Conservation (phyloP, 805 yeast genomes). For the Yarrowia alimentaria region DNA sequence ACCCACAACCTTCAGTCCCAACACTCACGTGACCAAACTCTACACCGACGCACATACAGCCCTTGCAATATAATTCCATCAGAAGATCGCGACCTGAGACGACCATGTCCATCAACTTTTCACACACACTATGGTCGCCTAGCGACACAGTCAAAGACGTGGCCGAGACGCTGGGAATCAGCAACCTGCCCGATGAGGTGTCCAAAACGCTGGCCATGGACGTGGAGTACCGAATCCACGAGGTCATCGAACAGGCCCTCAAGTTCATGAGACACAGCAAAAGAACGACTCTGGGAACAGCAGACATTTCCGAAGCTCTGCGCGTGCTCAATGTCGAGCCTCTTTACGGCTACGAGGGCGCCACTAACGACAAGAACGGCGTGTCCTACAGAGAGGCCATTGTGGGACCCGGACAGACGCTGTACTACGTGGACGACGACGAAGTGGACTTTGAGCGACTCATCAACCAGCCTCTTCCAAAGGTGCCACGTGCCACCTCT, state of each 20-base stretch:
- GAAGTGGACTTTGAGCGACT: conserved; percentile 92
- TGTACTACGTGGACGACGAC: conserved; percentile 86
- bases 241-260: conserved; percentile 90
- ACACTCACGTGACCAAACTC: too few species aligned
- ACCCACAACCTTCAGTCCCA: too few species aligned
- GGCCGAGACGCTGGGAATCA: conserved; percentile 84
- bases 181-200: conserved; percentile 78
- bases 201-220: conserved; percentile 97
- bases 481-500: conserved; percentile 87
- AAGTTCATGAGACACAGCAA: conserved; percentile 95
- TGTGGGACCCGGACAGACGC: conserved; percentile 87
- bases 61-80: too few species aligned
- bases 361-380: conserved; percentile 42
- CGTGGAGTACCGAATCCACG: conserved; percentile 96
- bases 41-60: too few species aligned
- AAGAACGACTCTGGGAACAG: conserved; percentile 73
- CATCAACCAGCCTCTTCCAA: conserved; percentile 91
- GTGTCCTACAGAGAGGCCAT: conserved; percentile 65
- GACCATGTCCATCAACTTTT: conserved; percentile 43
- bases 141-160: conserved; percentile 95
- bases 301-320: conserved; percentile 79
- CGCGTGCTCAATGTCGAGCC: conserved; percentile 90
- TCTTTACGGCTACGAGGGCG: conserved; percentile 76
- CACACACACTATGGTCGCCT: conserved; percentile 96
- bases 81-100: too few species aligned